Evolutionary conservation across 2,329 filamentous ascomycete genomes (phyloP).

Genomic region (Fonsecaea pedrosoi): DNA sequence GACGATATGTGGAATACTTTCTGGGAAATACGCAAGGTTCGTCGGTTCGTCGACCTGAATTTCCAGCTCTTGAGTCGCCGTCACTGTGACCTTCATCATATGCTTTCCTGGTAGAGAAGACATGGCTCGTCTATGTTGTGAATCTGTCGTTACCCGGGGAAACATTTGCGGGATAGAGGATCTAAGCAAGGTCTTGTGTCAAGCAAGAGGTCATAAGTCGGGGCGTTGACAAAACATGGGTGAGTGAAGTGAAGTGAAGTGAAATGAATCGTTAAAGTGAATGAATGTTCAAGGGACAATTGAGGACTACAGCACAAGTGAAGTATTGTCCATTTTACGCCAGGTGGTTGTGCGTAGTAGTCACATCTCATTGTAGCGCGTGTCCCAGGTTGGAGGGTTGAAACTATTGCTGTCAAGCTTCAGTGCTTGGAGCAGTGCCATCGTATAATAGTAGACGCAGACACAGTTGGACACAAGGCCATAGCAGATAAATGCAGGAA

Average conservation of each 20-base stretch:
- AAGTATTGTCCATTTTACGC: not conserved
- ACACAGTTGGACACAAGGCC: not conserved
- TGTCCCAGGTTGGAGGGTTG: not conserved
- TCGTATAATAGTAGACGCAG: not conserved
- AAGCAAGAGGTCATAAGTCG: not conserved
- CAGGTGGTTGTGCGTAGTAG: not conserved
- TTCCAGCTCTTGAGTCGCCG: slow-evolving; percentile 1
- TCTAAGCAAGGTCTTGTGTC: not conserved
- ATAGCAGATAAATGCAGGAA: not conserved
- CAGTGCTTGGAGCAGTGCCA: not conserved
- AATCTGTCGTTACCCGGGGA: not conserved
- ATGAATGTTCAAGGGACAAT: not conserved
- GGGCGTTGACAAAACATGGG: not conserved
- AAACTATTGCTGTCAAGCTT: not conserved
- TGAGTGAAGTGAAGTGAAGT: slow-evolving; percentile 3
- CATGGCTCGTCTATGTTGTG: not conserved
- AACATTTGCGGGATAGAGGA: not conserved
- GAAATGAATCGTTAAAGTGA: not conserved
- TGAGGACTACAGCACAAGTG: not conserved
- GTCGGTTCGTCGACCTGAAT: not conserved
- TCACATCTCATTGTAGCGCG: not conserved
- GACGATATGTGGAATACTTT: not conserved
- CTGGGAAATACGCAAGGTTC: not conserved
- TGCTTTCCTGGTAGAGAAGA: not conserved
- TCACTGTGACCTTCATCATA: not conserved